phyloP scores from a whole-genome alignment of 352 stramenopile genomes.

The Phytophthora litchii region DNA sequence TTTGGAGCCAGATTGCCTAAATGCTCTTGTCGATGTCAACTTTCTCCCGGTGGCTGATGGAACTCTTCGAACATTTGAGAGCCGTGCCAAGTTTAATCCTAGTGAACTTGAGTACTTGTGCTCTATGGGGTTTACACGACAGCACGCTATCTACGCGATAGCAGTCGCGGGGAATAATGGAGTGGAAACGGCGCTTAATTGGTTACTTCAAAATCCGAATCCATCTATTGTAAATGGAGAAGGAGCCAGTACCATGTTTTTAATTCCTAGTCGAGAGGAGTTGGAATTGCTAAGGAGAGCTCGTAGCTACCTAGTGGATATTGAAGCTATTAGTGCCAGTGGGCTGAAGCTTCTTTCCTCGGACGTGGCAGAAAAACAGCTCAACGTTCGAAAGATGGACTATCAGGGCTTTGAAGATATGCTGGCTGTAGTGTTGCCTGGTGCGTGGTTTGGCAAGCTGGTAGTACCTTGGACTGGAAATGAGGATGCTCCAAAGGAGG shows the following conservation, averaged over 20 bases:
- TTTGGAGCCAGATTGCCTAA: constrained; percentile 26
- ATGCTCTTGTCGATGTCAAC: constrained; percentile 49
- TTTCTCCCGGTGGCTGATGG: constrained; percentile 68
- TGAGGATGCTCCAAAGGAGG: constrained; percentile 30
- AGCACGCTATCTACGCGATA: constrained; percentile 51
- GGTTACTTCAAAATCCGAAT: constrained; percentile 66
- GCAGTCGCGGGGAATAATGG: constrained; percentile 35
- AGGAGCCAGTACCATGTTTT: constrained; percentile 33
- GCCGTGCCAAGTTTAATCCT: constrained; percentile 24
- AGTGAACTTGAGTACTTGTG: constrained; percentile 53
- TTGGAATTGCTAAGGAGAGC: constrained; percentile 48
- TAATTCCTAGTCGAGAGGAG: constrained; percentile 55
- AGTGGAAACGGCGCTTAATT: constrained; percentile 68
- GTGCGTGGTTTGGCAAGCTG: constrained; percentile 47
- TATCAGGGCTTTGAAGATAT: constrained; percentile 63
- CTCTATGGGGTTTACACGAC: constrained; percentile 70
- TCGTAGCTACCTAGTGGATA: constrained; percentile 44
- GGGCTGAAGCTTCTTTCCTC: constrained; percentile 45
- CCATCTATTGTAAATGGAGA: constrained; percentile 32
- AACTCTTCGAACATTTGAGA: constrained; percentile 47
- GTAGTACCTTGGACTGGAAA: constrained; percentile 31
- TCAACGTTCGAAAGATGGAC: constrained; percentile 63
- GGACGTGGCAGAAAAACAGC: constrained; percentile 19
- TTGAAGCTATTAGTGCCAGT: constrained; percentile 36
- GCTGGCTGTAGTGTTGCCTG: constrained; percentile 52